Evolutionary conservation across 1,284 basidiomycete genomes (phyloP).

Genomic region (Ustilago crameri): DNA sequence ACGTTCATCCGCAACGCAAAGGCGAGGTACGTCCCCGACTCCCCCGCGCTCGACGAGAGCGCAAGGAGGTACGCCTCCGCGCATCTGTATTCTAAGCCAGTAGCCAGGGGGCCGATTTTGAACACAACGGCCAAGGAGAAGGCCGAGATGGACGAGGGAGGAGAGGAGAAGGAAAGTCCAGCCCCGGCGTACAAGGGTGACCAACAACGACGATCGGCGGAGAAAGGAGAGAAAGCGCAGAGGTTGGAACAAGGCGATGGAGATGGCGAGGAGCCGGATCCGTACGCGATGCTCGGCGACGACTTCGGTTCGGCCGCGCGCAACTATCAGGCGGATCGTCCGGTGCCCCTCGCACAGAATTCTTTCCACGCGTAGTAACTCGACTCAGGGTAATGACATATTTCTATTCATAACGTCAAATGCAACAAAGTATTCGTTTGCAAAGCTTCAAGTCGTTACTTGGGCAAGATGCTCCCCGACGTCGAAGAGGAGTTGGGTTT

Average conservation of each 20-base stretch:
- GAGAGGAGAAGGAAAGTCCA: background rate
- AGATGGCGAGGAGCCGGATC: constrained; percentile 21
- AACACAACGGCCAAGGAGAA: constrained; percentile 1
- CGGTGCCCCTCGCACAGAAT: constrained; percentile 6
- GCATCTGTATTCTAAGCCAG: constrained; percentile 59
- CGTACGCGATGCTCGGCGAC: constrained; percentile 48
- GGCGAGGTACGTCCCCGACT: constrained; percentile 57
- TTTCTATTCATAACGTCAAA: too few relatives aligned
- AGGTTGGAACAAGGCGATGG: background rate
- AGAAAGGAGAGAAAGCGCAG: constrained; percentile 1
- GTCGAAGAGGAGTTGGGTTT: background rate
- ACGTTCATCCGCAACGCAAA: constrained; percentile 61
- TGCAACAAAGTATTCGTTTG: too few relatives aligned
- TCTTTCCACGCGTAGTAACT: constrained; percentile 13
- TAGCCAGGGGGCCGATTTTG: constrained; percentile 24
- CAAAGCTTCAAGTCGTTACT: too few relatives aligned
- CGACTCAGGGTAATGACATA: background rate
- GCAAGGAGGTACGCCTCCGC: constrained; percentile 52
- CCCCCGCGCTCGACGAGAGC: constrained; percentile 55
- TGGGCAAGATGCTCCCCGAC: constrained; percentile 10
- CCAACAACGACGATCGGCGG: background rate
- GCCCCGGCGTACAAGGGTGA: background rate
- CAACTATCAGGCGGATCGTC: constrained; percentile 24
- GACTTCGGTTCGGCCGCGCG: constrained; percentile 18
- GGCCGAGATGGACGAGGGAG: background rate